phyloP scores from a whole-genome alignment of 768 basidiomycete species.

The Leccinum imitatum region DNA sequence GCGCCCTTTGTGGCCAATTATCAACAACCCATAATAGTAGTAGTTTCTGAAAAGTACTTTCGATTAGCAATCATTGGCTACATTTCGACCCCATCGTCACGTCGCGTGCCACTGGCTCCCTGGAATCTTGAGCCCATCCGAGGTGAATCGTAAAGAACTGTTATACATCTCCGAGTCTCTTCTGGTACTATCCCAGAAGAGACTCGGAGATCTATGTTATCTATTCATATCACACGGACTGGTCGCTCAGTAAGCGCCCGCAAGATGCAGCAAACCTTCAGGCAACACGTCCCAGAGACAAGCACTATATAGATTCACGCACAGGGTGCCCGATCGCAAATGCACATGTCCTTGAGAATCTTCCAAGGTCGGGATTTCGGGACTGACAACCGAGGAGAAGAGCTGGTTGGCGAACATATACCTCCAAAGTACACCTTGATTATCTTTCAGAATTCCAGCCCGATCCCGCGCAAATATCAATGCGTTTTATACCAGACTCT shows the following conservation, averaged over 20 bases:
- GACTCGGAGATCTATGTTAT: constrained; percentile 47
- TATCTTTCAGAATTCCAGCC: constrained; percentile 71
- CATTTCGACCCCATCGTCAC: no score
- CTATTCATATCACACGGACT: neutral
- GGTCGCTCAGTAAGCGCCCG: neutral
- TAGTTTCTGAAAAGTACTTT: no score
- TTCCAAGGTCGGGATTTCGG: constrained; percentile 4
- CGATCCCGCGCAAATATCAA: constrained; percentile 60
- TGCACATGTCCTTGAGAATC: constrained; percentile 26
- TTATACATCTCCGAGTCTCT: constrained; percentile 31
- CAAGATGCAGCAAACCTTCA: constrained; percentile 90
- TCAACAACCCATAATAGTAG: no score
- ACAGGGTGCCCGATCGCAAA: constrained; percentile 54
- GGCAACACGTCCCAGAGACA: constrained; percentile 70
- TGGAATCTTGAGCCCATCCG: no score
- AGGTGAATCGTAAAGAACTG: constrained; percentile 4
- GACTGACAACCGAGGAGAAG: constrained; percentile 58
- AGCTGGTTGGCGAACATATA: constrained; percentile 65
- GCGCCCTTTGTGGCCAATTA: no score
- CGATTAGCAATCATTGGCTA: no score
- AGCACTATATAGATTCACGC: constrained; percentile 77
- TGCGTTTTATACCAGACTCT: constrained; percentile 60
- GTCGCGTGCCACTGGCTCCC: no score
- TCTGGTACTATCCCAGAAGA: constrained; percentile 40
- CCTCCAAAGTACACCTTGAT: constrained; percentile 69